phyloP scores from a whole-genome alignment of 805 yeast species.

The Phaffomyces antillensis region DNA sequence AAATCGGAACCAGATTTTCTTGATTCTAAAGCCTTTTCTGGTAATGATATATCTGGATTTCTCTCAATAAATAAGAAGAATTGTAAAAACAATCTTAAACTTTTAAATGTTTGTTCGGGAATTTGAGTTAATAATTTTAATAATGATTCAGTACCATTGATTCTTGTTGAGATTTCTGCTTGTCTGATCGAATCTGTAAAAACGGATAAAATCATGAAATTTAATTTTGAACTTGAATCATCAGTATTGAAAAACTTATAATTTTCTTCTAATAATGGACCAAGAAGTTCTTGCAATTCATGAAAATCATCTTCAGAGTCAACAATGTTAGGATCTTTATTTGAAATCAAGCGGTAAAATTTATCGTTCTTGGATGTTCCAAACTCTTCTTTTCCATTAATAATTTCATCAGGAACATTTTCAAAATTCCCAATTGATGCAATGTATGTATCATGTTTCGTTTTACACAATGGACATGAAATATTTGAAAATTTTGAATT shows the following conservation, averaged over 20 bases:
- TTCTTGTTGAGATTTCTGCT: slow-evolving; percentile 52
- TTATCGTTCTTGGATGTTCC: neutral
- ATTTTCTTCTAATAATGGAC: neutral
- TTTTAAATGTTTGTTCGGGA: slow-evolving; percentile 32
- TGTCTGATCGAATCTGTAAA: slow-evolving; percentile 43
- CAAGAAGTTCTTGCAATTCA: neutral
- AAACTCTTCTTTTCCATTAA: neutral
- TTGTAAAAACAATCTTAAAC: slow-evolving; percentile 26
- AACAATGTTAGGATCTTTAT: neutral
- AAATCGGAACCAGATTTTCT: neutral
- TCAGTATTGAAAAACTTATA: neutral
- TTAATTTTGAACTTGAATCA: neutral
- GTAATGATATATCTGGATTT: neutral
- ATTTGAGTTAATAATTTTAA: slow-evolving; percentile 25
- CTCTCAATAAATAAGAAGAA: slow-evolving; percentile 1
- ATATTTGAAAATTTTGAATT: slow-evolving; percentile 53
- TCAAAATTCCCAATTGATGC: slow-evolving; percentile 39
- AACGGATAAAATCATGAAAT: slow-evolving; percentile 21
- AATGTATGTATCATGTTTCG: slow-evolving; percentile 66
- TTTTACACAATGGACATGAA: slow-evolving; percentile 91
- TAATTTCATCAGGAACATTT: neutral
- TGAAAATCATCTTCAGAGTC: neutral
- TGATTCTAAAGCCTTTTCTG: neutral
- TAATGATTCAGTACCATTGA: slow-evolving; percentile 31
- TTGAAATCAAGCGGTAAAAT: neutral